Evolutionary conservation across 2,329 filamentous ascomycete genomes (phyloP).

Genomic region (Monascus ruber): DNA sequence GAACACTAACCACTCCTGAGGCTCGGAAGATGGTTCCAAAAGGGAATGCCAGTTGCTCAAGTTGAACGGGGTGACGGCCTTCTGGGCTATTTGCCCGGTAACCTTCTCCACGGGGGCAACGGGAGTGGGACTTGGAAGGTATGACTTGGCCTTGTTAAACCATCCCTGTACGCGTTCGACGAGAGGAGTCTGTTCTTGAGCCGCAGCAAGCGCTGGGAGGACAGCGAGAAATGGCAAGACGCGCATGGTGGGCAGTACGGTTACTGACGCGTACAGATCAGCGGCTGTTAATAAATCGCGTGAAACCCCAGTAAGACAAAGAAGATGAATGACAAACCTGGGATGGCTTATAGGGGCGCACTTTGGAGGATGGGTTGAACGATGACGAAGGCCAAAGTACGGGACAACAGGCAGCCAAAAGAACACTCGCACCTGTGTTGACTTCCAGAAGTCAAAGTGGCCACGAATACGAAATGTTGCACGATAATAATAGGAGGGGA

Average conservation of each 20-base stretch:
- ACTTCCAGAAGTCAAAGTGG: slow-evolving; percentile 7
- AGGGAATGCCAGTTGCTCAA: slow-evolving; percentile 47
- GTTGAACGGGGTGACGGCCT: slow-evolving; percentile 42
- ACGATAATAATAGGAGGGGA: slow-evolving; percentile 11
- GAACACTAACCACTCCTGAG: slow-evolving; percentile 49
- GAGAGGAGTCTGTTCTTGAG: slow-evolving; percentile 47
- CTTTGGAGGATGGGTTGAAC: slow-evolving; percentile 8
- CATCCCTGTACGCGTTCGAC: slow-evolving; percentile 34
- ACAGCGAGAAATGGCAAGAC: slow-evolving; percentile 41
- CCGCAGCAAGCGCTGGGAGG: slow-evolving; percentile 39
- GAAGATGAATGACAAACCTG: slow-evolving; percentile 9
- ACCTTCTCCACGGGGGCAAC: slow-evolving; percentile 27
- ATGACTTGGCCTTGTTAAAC: slow-evolving; percentile 43
- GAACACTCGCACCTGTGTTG: slow-evolving; percentile 8
- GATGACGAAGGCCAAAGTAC: slow-evolving; percentile 10
- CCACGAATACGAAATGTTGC: slow-evolving; percentile 9
- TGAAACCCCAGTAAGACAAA: slow-evolving; percentile 1
- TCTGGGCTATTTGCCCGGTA: slow-evolving; percentile 38
- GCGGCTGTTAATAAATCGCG: slow-evolving; percentile 2
- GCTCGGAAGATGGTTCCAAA: slow-evolving; percentile 30
- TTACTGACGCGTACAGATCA: slow-evolving; percentile 11
- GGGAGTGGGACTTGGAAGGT: slow-evolving; percentile 39
- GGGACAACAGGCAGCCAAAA: slow-evolving; percentile 12
- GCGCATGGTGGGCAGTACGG: slow-evolving; percentile 36
- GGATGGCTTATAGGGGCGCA: slow-evolving; percentile 8